Evolutionary conservation across 345 rosid genomes (phyloP).

Genomic region (Excoecaria cochinchinensis): DNA sequence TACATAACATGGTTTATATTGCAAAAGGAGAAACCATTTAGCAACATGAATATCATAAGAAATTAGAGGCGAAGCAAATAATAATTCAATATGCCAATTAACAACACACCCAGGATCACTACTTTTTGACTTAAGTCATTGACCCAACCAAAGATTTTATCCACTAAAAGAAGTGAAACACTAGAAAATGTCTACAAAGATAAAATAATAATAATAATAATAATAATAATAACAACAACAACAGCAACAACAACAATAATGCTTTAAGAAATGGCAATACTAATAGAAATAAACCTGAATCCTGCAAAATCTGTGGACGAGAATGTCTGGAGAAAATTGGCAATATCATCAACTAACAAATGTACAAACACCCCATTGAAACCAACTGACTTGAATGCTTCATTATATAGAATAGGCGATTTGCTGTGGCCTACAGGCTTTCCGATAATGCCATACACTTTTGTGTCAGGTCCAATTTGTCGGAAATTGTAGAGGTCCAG

Average conservation of each 20-base stretch:
- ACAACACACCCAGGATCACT: background rate
- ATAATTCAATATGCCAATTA: background rate
- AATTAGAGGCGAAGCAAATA: slow-evolving; percentile 2
- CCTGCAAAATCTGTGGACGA: slow-evolving; percentile 87
- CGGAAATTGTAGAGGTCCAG: slow-evolving; percentile 80
- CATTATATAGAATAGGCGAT: slow-evolving; percentile 80
- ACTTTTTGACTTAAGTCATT: background rate
- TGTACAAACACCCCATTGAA: slow-evolving; percentile 76
- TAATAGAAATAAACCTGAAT: slow-evolving; percentile 58
- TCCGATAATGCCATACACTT: slow-evolving; percentile 85
- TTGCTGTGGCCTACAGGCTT: slow-evolving; percentile 96
- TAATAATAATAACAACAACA: background rate
- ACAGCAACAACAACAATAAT: no score
- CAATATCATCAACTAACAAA: slow-evolving; percentile 75
- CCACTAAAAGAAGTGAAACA: background rate
- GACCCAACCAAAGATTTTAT: background rate
- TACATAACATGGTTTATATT: background rate
- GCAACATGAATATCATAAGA: background rate
- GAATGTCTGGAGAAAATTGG: slow-evolving; percentile 67
- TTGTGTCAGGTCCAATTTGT: slow-evolving; percentile 77
- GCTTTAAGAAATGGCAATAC: slow-evolving; percentile 3
- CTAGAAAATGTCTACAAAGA: slow-evolving; percentile 15
- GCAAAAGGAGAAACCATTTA: slow-evolving; percentile 1
- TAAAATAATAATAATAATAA: background rate
- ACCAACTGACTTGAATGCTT: slow-evolving; percentile 81